Evolutionary conservation across 2,329 filamentous ascomycete genomes (phyloP), one percentile per base, ranked within the genome.

Genomic region (Fusarium poae): DNA sequence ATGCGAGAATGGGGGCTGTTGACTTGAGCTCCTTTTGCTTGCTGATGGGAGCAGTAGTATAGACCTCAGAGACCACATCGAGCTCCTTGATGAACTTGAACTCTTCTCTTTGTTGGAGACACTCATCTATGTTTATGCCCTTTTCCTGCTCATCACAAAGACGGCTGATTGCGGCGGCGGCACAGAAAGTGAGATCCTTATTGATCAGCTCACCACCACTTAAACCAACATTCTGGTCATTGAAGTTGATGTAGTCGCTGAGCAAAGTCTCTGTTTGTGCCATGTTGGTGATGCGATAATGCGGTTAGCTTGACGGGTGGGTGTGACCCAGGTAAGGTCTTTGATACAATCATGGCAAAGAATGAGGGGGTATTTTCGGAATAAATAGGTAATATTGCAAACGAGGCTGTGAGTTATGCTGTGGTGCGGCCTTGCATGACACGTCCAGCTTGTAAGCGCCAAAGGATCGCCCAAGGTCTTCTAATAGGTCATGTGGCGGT

Each of bases 221-320:
- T 21, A 60, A 44, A 1, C 23, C 43, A 6, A 12, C 29, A 3
- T 49, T 49, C 20, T 60, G 57, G 5, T 60, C 53, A 5, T 5
- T 13, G 2, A 60, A 60, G 15, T 60, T 60, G 27, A 59, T 42
- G 53, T 59, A 60, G 7, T 50, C 53, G 16, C 53, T 29, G 8
- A 48, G 27, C 16, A 59, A 44, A 29, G 57, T 40, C 15, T 58
- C 21, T 34, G 20, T 18, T 23, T 15, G 32, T 5, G 18, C 11
- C 57, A 59, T 58, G 4, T 6, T 58, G 27, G 15, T 16, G 15
- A 8, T 9, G 2, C 0, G 13, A 23, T 5, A 6, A 5, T 25
- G 11, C 1, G 27, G 23, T 20, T 4, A 5, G 8, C 11, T 23
- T 11, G 15, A 25, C 3, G 18, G 15, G 21, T 18, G 8, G 15